Evolutionary conservation across 2,329 filamentous ascomycete species (phyloP), one percentile per base, ranked within the genome.

Genomic region (Leptographium radiaticola): DNA sequence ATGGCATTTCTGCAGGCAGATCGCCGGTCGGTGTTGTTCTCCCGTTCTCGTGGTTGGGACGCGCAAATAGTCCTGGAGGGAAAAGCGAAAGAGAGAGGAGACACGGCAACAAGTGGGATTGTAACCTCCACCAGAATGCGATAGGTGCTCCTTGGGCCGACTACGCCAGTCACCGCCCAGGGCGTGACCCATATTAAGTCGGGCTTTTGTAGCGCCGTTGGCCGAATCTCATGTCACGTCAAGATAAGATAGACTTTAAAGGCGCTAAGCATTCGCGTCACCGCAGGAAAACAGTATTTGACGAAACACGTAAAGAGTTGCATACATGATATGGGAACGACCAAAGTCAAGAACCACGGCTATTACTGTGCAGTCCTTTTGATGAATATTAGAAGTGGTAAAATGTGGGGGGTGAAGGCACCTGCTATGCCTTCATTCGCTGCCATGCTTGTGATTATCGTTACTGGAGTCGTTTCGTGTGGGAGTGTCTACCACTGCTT

Each of bases 401-500:
- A 38, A 49, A 20, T 49, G 9, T 36, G 25, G 25, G 25, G 25
- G 25, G n/a, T n/a, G n/a, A 25, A 5, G 25, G 25, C 25, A 5
- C 5, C 25, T 25, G 25, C 5, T 25, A 25, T 25, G 25, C 16
- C 45, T n/a, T 18, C 16, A 9, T 34, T n/a, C 6, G 30, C 31
- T 30, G 25, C 20, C 18, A 16, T 45, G 25, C 13, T 31, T 45
- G 43, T 25, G 45, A 18, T 10, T 11, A 20, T 48, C 31, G 45
- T 36, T 6, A 12, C 10, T 15, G 13, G n/a, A 20, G 31, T 36
- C n/a, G 9, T 48, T 36, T 4, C 11, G 18, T 15, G n/a, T 11
- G 20, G 11, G 25, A 13, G n/a, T 11, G 11, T 33, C 49, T 53
- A 62, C 30, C 58, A 57, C 54, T 66, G 60, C 66, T 71, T 71